Percentiles rank a stretch among this genome's conserved stretches.
Evolutionary conservation across 2,329 filamentous ascomycete genomes (phyloP).

Genomic region (Parastagonospora avenae): DNA sequence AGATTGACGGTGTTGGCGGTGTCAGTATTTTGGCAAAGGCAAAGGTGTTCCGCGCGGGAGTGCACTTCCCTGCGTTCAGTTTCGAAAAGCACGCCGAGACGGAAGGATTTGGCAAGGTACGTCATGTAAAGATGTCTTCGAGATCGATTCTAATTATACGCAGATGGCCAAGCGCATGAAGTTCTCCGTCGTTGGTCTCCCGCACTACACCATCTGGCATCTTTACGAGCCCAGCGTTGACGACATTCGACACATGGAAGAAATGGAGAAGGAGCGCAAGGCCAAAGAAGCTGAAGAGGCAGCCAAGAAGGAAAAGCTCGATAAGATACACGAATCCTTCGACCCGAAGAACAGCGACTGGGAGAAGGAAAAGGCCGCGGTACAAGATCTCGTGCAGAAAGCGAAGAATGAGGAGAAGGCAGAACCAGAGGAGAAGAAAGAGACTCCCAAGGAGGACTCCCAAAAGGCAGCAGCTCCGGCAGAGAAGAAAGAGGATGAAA

Average conservation of each 20-base stretch:
- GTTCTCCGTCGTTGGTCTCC: slow-evolving; percentile 91
- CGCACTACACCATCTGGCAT: slow-evolving; percentile 99
- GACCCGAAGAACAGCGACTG: slow-evolving; percentile 78
- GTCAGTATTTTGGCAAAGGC: slow-evolving; percentile 98
- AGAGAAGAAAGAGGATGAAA: slow-evolving; percentile 53
- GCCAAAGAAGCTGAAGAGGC: slow-evolving; percentile 80
- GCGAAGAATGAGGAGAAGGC: slow-evolving; percentile 53
- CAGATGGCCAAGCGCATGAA: slow-evolving; percentile 98
- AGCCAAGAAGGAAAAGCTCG: slow-evolving; percentile 71
- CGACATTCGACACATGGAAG: slow-evolving; percentile 97
- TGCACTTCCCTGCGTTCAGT: slow-evolving; percentile 97
- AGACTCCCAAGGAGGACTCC: slow-evolving; percentile 43
- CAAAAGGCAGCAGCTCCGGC: slow-evolving; percentile 12
- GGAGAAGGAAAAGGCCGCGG: slow-evolving; percentile 85
- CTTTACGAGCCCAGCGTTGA: slow-evolving; percentile 98
- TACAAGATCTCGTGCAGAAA: slow-evolving; percentile 70
- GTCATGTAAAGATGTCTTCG: slow-evolving; percentile 13
- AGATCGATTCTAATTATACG: slow-evolving; percentile 28
- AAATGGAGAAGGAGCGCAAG: slow-evolving; percentile 89
- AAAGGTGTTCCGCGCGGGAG: slow-evolving; percentile 89
- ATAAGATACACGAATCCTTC: slow-evolving; percentile 82
- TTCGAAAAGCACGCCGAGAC: slow-evolving; percentile 99
- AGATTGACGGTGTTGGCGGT: slow-evolving; percentile 95
- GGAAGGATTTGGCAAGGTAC: slow-evolving; percentile 96
- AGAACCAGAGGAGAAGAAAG: slow-evolving; percentile 53